Conservation (phyloP, 768 basidiomycete species). For the Phaeotremella fagi region DNA sequence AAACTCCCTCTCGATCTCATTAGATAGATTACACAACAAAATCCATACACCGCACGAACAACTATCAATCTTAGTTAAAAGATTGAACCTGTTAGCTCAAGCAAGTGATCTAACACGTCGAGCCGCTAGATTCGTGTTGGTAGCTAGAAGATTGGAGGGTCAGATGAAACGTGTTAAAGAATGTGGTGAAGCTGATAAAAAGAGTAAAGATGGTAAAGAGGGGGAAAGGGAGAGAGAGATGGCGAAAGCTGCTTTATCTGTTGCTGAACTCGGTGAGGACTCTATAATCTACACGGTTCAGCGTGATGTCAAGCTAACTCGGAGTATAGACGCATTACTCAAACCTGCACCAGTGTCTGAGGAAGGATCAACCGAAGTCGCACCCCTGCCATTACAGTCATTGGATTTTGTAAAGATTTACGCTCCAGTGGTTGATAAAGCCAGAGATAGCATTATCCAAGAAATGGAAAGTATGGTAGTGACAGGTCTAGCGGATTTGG, state of each 20-base stretch:
- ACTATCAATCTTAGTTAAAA: constrained; percentile 64
- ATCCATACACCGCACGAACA: constrained; percentile 77
- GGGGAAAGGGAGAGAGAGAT: constrained; percentile 81
- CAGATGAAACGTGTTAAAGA: constrained; percentile 72
- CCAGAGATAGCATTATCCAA: constrained; percentile 63
- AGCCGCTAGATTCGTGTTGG: constrained; percentile 74
- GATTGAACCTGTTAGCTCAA: constrained; percentile 72
- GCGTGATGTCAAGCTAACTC: neutral
- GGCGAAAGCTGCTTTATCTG: constrained; percentile 88
- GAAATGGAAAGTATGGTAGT: constrained; percentile 93
- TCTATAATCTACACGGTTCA: neutral
- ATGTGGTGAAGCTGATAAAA: constrained; percentile 1
- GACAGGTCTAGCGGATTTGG: constrained; percentile 68
- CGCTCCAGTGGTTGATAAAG: constrained; percentile 65
- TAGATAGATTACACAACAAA: constrained; percentile 69
- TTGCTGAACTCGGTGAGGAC: constrained; percentile 77
- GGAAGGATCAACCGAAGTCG: constrained; percentile 13
- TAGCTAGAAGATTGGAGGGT: constrained; percentile 72
- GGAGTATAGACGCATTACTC: constrained; percentile 11
- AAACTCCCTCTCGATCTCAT: constrained; percentile 25
- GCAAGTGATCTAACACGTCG: constrained; percentile 80
- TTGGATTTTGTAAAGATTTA: constrained; percentile 68
- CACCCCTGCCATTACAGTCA: constrained; percentile 61
- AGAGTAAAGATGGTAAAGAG: constrained; percentile 52
- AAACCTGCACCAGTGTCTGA: constrained; percentile 3